Conservation (phyloP, 1,284 basidiomycete genomes). For the Tilletiaria anomala region DNA sequence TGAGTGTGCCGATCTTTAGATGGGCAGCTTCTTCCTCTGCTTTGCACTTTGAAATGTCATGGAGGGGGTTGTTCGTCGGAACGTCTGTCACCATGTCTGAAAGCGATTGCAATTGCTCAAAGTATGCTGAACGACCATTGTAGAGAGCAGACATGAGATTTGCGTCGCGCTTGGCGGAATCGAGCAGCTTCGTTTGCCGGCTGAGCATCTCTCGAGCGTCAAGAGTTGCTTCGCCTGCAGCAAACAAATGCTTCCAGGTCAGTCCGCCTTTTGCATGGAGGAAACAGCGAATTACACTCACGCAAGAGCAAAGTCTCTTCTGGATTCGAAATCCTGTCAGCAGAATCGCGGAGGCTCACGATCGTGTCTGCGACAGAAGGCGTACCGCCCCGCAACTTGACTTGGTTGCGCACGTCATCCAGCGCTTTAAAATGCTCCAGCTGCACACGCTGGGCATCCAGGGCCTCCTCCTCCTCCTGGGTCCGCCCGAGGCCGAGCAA, state of each 20-base stretch:
- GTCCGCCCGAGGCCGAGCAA: conserved; percentile 6
- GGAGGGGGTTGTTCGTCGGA: conserved; percentile 6
- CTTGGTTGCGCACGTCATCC: conserved; percentile 14
- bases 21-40: conserved; percentile 13
- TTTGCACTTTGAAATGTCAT: too few species aligned
- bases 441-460: conserved; percentile 18
- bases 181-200: conserved; percentile 15
- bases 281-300: too few species aligned
- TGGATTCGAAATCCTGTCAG: too few species aligned
- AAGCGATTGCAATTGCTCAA: conserved; percentile 31
- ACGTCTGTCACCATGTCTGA: conserved; percentile 29
- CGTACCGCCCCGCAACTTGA: too few species aligned
- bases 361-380: too few species aligned
- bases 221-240: too few species aligned
- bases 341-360: too few species aligned
- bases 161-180: conserved; percentile 15
- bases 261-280: too few species aligned
- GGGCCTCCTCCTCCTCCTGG: conserved; percentile 13
- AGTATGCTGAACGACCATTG: conserved; percentile 27
- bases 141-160: conserved; percentile 12
- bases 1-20: conserved; percentile 14
- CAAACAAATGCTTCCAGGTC: too few species aligned
- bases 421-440: conserved; percentile 22
- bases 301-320: too few species aligned
- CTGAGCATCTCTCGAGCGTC: too few species aligned